Percentiles rank a stretch among this genome's conserved stretches.
phyloP scores from a whole-genome alignment of 768 basidiomycete genomes.

The Lentinula sp. region DNA sequence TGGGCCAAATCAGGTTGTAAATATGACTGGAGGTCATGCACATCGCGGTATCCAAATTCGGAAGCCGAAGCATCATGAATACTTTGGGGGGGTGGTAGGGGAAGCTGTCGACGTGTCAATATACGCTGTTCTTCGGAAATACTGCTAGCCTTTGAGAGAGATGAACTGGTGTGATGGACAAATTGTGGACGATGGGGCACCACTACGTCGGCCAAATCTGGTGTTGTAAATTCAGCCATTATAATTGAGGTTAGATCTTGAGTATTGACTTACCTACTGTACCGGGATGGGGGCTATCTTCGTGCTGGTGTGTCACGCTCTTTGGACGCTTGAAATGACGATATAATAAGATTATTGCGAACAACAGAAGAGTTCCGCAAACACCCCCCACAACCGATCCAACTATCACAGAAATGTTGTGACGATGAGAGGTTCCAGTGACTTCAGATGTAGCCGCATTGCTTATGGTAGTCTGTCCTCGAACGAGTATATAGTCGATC shows the following conservation, averaged over 20 bases:
- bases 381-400: not conserved
- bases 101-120: not conserved
- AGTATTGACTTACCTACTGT: not conserved
- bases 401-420: not conserved
- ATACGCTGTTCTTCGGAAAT: not conserved
- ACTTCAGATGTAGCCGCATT: not conserved
- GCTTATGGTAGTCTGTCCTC: not conserved
- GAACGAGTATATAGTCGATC: conserved; percentile 18
- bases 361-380: not conserved
- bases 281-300: not conserved
- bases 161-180: not conserved
- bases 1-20: not conserved
- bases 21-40: not conserved
- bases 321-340: not conserved
- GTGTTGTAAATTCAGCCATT: not conserved
- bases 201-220: not conserved
- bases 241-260: not conserved
- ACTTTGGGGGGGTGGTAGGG: too few relatives aligned
- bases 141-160: not conserved
- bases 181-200: not conserved
- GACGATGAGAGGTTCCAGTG: not conserved
- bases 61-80: not conserved
- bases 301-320: not conserved
- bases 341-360: conserved; percentile 8
- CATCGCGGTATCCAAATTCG: not conserved